phyloP scores from a whole-genome alignment of 2,329 filamentous ascomycete genomes.

The Keithomyces neogunnii region DNA sequence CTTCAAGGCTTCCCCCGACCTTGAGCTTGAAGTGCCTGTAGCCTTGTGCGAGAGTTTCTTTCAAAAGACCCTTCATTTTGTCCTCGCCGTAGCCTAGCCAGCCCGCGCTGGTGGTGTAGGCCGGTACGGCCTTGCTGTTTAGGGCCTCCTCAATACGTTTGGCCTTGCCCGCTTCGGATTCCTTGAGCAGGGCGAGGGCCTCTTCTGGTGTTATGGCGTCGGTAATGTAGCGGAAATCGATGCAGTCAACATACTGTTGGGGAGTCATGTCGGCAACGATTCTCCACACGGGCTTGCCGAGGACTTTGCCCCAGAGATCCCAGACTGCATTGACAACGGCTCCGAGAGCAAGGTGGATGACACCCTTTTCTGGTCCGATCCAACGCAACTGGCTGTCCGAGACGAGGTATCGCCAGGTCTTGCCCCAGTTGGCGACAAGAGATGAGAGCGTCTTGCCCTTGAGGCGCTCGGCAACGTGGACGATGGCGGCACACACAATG shows the following conservation, averaged over 20 bases:
- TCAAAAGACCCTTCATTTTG: slow-evolving; percentile 69
- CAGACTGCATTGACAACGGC: slow-evolving; percentile 87
- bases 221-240: slow-evolving; percentile 92
- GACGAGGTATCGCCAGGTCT: slow-evolving; percentile 88
- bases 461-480: slow-evolving; percentile 68
- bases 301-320: slow-evolving; percentile 89
- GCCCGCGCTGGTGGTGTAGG: slow-evolving; percentile 83
- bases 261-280: slow-evolving; percentile 86
- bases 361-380: slow-evolving; percentile 91
- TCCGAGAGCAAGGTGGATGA: slow-evolving; percentile 84
- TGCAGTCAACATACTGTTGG: slow-evolving; percentile 77
- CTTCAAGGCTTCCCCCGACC: slow-evolving; percentile 65
- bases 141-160: slow-evolving; percentile 67
- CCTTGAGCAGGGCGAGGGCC: slow-evolving; percentile 62
- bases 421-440: slow-evolving; percentile 72
- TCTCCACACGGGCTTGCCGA: slow-evolving; percentile 82
- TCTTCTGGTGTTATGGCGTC: slow-evolving; percentile 86
- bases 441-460: slow-evolving; percentile 67
- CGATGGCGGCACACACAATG: slow-evolving; percentile 79
- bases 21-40: slow-evolving; percentile 90
- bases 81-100: slow-evolving; percentile 89
- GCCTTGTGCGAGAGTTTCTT: slow-evolving; percentile 66
- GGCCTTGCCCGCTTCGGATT: slow-evolving; percentile 58
- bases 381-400: slow-evolving; percentile 84
- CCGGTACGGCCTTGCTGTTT: slow-evolving; percentile 67